phyloP scores from a whole-genome alignment of 371 early-diverging fungal genomes.

The Saksenaea vasiformis region DNA sequence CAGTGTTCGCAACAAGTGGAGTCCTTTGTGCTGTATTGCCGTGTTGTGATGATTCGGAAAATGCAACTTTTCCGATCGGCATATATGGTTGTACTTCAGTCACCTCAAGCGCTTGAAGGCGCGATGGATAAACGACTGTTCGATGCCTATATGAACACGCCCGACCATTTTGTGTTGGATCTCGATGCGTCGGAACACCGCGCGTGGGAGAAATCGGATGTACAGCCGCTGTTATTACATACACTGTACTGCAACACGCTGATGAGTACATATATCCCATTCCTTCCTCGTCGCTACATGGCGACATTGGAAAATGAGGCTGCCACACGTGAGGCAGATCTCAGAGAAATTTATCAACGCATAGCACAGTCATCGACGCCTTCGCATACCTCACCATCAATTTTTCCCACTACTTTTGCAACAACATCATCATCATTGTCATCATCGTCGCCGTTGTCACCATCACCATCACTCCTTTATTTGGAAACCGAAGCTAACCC shows the following conservation, averaged over 20 bases:
- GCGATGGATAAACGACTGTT: conserved; percentile 33
- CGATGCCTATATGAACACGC: conserved; percentile 31
- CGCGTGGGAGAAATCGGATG: conserved; percentile 19
- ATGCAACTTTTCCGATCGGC: conserved; percentile 38
- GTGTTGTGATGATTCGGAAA: conserved; percentile 41
- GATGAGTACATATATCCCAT: conserved; percentile 33
- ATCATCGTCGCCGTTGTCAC: conserved; percentile 3
- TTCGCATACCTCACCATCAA: neutral
- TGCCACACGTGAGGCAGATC: conserved; percentile 12
- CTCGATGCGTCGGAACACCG: conserved; percentile 10
- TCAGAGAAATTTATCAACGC: conserved; percentile 32
- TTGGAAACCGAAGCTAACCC: conserved; percentile 15
- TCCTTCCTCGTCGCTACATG: conserved; percentile 35
- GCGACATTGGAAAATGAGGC: conserved; percentile 25
- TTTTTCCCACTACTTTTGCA: neutral
- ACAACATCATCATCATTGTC: conserved; percentile 9
- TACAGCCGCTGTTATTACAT: conserved; percentile 34
- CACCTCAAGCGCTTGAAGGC: conserved; percentile 24
- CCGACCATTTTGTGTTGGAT: conserved; percentile 28
- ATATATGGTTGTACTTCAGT: conserved; percentile 28
- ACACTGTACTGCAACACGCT: conserved; percentile 36
- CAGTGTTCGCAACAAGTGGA: conserved; percentile 15
- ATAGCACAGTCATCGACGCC: neutral
- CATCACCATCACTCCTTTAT: neutral
- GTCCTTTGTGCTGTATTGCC: conserved; percentile 36